Evolutionary conservation across 169 alveolate genomes (phyloP).

Genomic region (Besnoitia besnoiti): DNA sequence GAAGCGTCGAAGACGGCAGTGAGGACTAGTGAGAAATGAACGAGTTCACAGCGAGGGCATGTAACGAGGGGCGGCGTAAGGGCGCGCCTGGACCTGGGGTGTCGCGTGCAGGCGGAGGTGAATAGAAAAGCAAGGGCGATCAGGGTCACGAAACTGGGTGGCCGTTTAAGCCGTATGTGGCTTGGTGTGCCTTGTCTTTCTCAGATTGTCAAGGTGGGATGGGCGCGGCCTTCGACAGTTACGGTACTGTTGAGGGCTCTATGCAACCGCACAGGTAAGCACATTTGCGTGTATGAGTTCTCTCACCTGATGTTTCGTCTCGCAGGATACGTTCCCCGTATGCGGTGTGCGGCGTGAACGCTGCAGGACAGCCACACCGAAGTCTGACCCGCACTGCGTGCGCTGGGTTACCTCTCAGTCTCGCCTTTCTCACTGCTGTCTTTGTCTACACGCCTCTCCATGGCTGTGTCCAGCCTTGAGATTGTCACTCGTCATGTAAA

Average conservation of each 20-base stretch:
- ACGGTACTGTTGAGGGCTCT: neutral
- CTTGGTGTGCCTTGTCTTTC: no score
- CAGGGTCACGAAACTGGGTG: neutral
- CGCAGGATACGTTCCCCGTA: no score
- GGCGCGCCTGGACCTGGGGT: neutral
- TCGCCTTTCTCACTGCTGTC: no score
- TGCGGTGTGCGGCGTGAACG: no score
- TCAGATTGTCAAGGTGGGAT: neutral
- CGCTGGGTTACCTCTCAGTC: no score
- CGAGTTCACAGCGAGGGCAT: neutral
- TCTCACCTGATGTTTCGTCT: no score
- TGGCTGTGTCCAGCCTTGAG: neutral
- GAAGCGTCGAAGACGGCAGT: no score
- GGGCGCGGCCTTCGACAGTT: neutral
- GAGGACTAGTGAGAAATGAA: neutral
- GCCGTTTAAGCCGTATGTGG: neutral
- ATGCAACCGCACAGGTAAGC: slow-evolving; percentile 24
- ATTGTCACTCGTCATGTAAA: neutral
- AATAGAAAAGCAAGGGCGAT: neutral
- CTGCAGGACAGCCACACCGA: no score
- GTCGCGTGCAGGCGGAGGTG: neutral
- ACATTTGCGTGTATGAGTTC: neutral
- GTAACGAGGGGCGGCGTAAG: neutral
- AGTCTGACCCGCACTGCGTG: no score
- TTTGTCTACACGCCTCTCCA: no score